Evolutionary conservation across 495 filamentous ascomycete genomes (phyloP), one percentile per base, ranked within the genome.

Genomic region (Penicillium atrosanguineum): DNA sequence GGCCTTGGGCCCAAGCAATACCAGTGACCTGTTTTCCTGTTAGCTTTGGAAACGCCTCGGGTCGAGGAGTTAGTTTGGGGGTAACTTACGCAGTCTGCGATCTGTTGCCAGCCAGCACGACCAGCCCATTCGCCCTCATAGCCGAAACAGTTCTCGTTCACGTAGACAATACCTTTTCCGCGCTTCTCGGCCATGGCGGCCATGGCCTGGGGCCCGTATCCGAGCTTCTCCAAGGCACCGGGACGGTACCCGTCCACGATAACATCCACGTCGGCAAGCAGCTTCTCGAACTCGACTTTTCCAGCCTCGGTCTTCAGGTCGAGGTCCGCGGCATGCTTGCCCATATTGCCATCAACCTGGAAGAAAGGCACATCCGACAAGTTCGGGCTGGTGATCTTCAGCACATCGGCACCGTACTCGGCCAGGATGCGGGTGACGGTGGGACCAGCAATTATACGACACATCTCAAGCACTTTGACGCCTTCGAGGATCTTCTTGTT

Each of bases 331-430:
- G 77, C 70, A 44, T 75, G 76, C 64, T 90, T 90, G 51, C 87
- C 86, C 61, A 85, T 82, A 67, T 91, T 90, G 40, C 85, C 85
- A 57, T 90, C 87, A 9, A 91, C 84, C 64, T 89, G 87, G 74
- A 89, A 91, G 73, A 89, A 89, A 0, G 87, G 87, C 9, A 91
- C 87, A 52, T 91, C 87, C 14, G 82, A 82, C 21, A 89, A 74
- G 31, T 77, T 72, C 0, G 84, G 81, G 23, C 82, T 85, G 15
- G 87, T 89, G 55, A 91, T 77, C 62, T 89, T 89, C 56, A 89
- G 66, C 4, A 88, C 81, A 48, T 81, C 76, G 46, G 85, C 86
- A 19, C 85, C 86, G 66, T 88, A 86, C 28, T 86, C 85, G 21
- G 79, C 79, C 15, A 89, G 74, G 15, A 82, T 85, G 38, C 85